Percentiles rank a stretch among this genome's conserved stretches.
Conservation (phyloP, 345 rosid species). For the Raphanus raphanistrum region DNA sequence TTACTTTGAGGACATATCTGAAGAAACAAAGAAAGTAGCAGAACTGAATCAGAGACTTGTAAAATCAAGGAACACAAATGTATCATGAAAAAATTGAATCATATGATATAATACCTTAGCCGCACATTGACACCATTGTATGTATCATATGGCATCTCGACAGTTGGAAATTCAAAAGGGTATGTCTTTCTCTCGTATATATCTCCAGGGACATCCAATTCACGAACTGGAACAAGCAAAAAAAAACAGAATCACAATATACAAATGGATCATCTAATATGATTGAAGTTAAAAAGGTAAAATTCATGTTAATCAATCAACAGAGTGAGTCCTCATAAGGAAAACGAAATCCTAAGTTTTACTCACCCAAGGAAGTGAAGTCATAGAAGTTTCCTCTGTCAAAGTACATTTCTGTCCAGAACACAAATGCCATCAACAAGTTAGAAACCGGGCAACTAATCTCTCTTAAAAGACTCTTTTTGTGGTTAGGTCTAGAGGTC, state of each 20-base stretch:
- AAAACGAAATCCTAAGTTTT: not conserved
- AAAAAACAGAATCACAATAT: not conserved
- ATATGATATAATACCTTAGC: slow-evolving; percentile 74
- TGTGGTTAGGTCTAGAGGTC: not conserved
- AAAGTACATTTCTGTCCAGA: slow-evolving; percentile 81
- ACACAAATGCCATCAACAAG: slow-evolving; percentile 26
- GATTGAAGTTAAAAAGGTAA: not conserved
- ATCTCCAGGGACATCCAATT: not conserved
- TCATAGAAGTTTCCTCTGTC: slow-evolving; percentile 96
- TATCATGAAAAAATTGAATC: not conserved
- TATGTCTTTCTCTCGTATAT: slow-evolving; percentile 85
- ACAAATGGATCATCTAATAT: not conserved
- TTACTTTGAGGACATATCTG: slow-evolving; percentile 94
- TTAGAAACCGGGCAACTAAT: slow-evolving; percentile 3
- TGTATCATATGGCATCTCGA: slow-evolving; percentile 98
- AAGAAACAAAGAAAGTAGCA: slow-evolving; percentile 7
- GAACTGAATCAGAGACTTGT: not conserved
- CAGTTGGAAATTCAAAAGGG: slow-evolving; percentile 92
- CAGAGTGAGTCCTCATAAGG: not conserved
- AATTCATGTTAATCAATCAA: not conserved
- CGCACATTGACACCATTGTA: slow-evolving; percentile 92
- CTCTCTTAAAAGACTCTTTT: slow-evolving; percentile 2
- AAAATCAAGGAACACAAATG: not conserved
- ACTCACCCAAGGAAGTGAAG: slow-evolving; percentile 89
- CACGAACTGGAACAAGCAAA: not conserved